Percentiles rank a stretch among this genome's conserved stretches.
Conservation (phyloP, 495 filamentous ascomycete genomes). For the Annulohypoxylon stygium region DNA sequence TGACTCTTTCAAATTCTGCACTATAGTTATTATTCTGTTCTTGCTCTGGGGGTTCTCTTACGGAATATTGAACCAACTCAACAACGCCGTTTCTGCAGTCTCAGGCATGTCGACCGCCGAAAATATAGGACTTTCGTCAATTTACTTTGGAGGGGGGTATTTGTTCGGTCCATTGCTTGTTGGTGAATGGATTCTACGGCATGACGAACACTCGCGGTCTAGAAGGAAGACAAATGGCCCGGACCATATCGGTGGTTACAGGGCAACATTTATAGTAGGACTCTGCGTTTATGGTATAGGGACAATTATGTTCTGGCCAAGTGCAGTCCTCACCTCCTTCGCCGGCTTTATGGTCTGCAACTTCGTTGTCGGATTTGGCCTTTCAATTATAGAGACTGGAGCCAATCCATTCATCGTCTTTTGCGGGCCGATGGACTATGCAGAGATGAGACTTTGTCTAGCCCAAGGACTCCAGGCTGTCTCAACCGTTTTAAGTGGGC, state of each 20-base stretch:
- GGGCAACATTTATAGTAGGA: constrained; percentile 59
- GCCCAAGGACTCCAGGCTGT: constrained; percentile 78
- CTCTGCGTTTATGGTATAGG: constrained; percentile 73
- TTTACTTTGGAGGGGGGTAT: constrained; percentile 68
- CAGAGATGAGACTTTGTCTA: constrained; percentile 71
- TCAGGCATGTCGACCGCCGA: constrained; percentile 54
- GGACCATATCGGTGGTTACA: constrained; percentile 51
- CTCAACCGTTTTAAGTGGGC: constrained; percentile 73
- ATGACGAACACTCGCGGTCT: constrained; percentile 62
- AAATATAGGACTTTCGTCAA: constrained; percentile 55
- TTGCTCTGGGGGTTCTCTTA: constrained; percentile 92
- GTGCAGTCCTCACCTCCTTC: constrained; percentile 70
- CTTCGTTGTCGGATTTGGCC: constrained; percentile 76
- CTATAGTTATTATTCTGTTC: constrained; percentile 81
- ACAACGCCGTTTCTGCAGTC: constrained; percentile 65
- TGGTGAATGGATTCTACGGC: constrained; percentile 73
- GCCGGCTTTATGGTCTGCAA: constrained; percentile 72
- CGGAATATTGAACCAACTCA: constrained; percentile 82
- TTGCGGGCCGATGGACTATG: constrained; percentile 63
- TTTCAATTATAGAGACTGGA: constrained; percentile 74
- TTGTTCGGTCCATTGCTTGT: constrained; percentile 75
- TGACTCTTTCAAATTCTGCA: constrained; percentile 65
- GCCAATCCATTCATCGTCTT: constrained; percentile 77
- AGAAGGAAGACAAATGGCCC: constrained; percentile 43
- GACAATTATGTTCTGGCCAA: constrained; percentile 77